These are phyloP conservation scores for Mucor circinelloides DNA, from an alignment of 371 early-diverging fungal species.

Conservation along the genomic window DNA sequence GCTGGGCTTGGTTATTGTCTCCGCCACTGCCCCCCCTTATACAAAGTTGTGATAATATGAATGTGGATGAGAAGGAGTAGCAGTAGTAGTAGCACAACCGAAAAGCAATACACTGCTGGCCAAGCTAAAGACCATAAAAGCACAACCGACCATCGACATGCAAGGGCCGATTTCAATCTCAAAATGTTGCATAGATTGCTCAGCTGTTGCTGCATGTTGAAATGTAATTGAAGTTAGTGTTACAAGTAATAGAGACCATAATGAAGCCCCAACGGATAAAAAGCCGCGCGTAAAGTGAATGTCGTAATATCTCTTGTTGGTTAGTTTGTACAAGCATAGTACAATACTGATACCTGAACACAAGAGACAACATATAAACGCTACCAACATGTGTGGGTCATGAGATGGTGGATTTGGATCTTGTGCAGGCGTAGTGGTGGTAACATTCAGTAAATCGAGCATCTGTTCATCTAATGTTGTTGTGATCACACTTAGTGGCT, in stretches of 20 bases:
- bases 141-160: conserved; percentile 27
- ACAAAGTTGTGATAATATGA: background rate
- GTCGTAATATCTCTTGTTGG: conserved; percentile 22
- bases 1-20: background rate
- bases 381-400: conserved; percentile 32
- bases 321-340: conserved; percentile 15
- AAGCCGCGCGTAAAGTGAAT: conserved; percentile 35
- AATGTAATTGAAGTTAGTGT: conserved; percentile 30
- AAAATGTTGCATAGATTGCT: conserved; percentile 29
- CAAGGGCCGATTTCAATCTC: conserved; percentile 22
- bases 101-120: conserved; percentile 20
- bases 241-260: conserved; percentile 26
- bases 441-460: background rate
- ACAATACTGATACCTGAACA: conserved; percentile 24
- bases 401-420: conserved; percentile 20
- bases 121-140: conserved; percentile 27
- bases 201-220: conserved; percentile 21
- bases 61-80: background rate
- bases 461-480: background rate
- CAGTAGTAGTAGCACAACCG: conserved; percentile 5
- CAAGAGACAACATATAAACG: conserved; percentile 25
- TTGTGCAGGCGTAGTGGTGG: background rate
- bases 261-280: conserved; percentile 23
- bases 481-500: too few relatives aligned
- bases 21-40: background rate